Evolutionary conservation across 306 rosid species (phyloP), one percentile per base, ranked within the genome.

Genomic region (Cucurbita ficifolia): DNA sequence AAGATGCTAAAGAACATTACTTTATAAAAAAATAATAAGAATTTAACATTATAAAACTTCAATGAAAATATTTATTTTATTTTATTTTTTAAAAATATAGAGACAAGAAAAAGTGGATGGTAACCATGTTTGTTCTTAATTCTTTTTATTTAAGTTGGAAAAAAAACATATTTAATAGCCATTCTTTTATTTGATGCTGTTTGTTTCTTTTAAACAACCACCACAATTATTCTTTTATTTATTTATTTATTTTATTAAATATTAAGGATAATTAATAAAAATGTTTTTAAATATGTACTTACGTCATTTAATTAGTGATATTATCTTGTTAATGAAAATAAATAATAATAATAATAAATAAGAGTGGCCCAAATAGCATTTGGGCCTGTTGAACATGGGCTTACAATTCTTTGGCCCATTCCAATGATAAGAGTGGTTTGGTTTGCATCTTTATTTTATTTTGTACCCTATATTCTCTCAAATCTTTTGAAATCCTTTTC

Each of bases 161-260:
- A 16, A 64, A 64, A 64, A 33, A 64, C 42, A 39, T 64, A 39
- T 64, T 64, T 64, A 42, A 51, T 64, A 64, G 42, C 71, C 71
- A 64, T 64, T 64, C 71, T 64, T 64, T 64, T 64, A 64, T 64
- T 64, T 39, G 71, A 64, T 64, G 71, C 71, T 64, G 8, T 64
- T 64, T 64, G 51, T 64, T 64, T 39, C 29, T 38, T 64, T 64
- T 60, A 35, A 60, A 60, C 40, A 60, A 60, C 67, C 45, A 60
- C 36, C 45, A 35, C 45, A 3, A 60, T 38, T 61, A 61, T 38
- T 61, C 45, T 9, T 61, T 13, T n/a, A n/a, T n/a, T 61, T 60
- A 11, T 60, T 60, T 33, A 0, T 55, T 56, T 21, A 36, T 36
- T 61, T 7, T 33, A 61, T 61, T 61, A 7, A 36, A 61, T 16